Evolutionary conservation across 2,329 filamentous ascomycete genomes (phyloP).

Genomic region (Escovopsis sp.): DNA sequence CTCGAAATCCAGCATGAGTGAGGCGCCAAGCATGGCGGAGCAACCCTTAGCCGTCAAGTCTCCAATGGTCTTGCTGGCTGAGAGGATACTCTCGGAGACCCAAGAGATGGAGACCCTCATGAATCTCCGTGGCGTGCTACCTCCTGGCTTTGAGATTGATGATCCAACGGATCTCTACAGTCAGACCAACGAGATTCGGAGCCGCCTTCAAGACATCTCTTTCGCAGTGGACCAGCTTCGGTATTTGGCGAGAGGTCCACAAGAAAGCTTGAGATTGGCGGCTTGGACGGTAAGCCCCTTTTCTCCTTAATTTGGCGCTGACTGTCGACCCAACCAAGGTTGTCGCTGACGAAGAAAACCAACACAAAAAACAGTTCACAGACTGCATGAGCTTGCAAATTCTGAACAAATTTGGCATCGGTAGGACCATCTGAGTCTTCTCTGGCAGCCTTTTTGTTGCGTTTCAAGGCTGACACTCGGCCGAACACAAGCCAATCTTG

Average conservation of each 20-base stretch:
- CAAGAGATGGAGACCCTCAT: conserved; percentile 34
- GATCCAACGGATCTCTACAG: conserved; percentile 30
- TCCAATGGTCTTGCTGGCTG: conserved; percentile 29
- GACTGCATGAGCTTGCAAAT: conserved; percentile 34
- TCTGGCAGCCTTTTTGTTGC: not conserved
- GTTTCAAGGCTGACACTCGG: not conserved
- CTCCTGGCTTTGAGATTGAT: conserved; percentile 30
- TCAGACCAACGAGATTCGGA: conserved; percentile 29
- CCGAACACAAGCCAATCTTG: conserved; percentile 31
- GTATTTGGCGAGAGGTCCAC: conserved; percentile 31
- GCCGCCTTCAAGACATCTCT: conserved; percentile 30
- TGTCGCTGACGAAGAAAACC: too few species aligned
- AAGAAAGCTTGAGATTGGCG: conserved; percentile 35
- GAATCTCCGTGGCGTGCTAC: conserved; percentile 22
- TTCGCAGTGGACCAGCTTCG: conserved; percentile 32
- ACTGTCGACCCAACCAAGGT: too few species aligned
- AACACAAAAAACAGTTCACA: conserved; percentile 27
- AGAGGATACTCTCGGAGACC: conserved; percentile 31
- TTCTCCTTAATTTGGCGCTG: too few species aligned
- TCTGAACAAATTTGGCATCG: conserved; percentile 34
- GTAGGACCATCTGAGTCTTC: conserved; percentile 13
- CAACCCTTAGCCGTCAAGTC: conserved; percentile 13
- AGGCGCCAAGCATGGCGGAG: not conserved
- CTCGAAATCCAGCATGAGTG: not conserved
- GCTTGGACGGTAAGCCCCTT: conserved; percentile 34